Evolutionary conservation across 768 basidiomycete species (phyloP).

Genomic region (Naematelia aurantialba): DNA sequence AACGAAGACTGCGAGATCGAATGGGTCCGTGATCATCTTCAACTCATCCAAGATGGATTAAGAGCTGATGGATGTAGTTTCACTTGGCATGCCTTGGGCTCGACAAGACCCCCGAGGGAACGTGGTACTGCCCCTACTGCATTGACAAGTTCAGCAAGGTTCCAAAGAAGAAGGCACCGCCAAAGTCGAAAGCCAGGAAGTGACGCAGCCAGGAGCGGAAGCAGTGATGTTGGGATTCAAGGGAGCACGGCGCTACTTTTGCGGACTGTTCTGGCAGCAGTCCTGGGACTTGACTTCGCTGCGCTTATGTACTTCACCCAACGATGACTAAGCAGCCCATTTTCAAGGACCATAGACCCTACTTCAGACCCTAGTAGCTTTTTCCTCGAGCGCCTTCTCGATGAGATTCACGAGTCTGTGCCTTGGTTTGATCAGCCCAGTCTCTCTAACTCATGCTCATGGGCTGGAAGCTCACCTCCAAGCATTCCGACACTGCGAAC

Average conservation of each 20-base stretch:
- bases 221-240: not conserved
- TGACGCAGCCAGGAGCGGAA: not conserved
- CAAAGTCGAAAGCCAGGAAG: conserved; percentile 1
- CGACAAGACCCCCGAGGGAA: conserved; percentile 29
- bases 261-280: too few relatives aligned
- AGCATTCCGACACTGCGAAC: not conserved
- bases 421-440: too few relatives aligned
- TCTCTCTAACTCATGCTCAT: too few relatives aligned
- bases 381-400: not conserved
- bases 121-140: conserved; percentile 38
- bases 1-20: conserved; percentile 49
- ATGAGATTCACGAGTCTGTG: not conserved
- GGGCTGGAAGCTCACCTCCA: conserved; percentile 8
- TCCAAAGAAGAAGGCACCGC: conserved; percentile 5
- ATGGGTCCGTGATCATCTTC: conserved; percentile 48
- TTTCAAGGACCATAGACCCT: too few relatives aligned
- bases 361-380: too few relatives aligned
- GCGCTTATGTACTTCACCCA: too few relatives aligned
- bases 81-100: conserved; percentile 41
- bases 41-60: not conserved
- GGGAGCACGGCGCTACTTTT: too few relatives aligned
- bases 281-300: too few relatives aligned
- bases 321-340: too few relatives aligned
- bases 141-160: not conserved
- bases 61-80: conserved; percentile 25